Evolutionary conservation across 192 early-diverging fungal genomes (phyloP), one percentile per base, ranked within the genome.

Genomic region (Borealophlyctis nickersoniae): DNA sequence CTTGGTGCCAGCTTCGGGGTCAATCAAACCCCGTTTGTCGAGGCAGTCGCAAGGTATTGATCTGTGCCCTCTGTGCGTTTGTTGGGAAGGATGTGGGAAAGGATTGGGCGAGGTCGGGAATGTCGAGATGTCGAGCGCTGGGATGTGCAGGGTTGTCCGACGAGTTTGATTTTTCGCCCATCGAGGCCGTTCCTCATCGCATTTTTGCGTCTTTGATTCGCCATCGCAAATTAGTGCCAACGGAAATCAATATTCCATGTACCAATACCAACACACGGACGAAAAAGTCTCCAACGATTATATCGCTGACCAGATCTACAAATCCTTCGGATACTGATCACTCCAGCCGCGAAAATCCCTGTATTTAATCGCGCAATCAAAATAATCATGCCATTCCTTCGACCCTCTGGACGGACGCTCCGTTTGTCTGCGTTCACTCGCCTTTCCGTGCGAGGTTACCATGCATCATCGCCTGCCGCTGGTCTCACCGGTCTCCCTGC

Each of bases 281-380:
- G 60, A 62, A 29, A 52, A 57, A 30, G 62, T 64, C 31, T 11
- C 62, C 23, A 57, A 23, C 52, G 36, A 64, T 34, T 64, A 64
- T 34, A 26, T 64, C 22, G 23, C 62, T 16, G 62, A 64, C 2
- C 62, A 64, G 30, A 29, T 64, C 52, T 64, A 64, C 62, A 56
- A 56, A 34, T 22, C 16, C 30, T 52, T 23, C 23, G 50, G 19
- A 52, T 56, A 23, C 36, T 56, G 50, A 64, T 56, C 29, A 7
- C 22, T 57, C 51, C n/a, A 50, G 1, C 14, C 45, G 1, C 26
- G 0, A 19, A 22, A 16, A 26, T 52, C 60, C 49, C 16, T 19
- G n/a, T 23, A 50, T 52, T 50, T 29, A 9, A 16, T 22, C 23
- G 13, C 22, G 19, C 23, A 7, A 0, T 35, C 45, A 9, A 50